Evolutionary conservation across 305 asterid species (phyloP).

Genomic region (Fraxinus greggii): DNA sequence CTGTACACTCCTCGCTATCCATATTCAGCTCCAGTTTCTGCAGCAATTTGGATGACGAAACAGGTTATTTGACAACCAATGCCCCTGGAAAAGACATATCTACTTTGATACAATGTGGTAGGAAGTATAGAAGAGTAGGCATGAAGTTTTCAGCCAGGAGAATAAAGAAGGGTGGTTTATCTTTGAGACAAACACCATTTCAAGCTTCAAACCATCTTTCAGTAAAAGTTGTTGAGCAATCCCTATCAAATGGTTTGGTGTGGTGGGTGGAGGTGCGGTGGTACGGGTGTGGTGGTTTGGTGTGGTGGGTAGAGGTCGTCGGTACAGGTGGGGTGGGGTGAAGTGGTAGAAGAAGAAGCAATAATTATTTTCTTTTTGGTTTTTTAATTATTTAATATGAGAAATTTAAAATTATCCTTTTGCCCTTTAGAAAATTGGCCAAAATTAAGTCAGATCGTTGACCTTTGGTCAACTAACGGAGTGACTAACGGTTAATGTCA

Average conservation of each 20-base stretch:
- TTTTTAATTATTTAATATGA: no score
- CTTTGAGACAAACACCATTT: slow-evolving; percentile 49
- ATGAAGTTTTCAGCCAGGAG: slow-evolving; percentile 25
- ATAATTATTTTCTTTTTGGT: no score
- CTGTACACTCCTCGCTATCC: slow-evolving; percentile 33
- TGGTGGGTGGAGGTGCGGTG: no score
- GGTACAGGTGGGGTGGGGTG: no score
- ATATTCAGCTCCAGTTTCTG: slow-evolving; percentile 36
- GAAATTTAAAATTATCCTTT: no score
- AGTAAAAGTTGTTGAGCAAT: slow-evolving; percentile 27
- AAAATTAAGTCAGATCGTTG: no score
- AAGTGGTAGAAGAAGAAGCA: no score
- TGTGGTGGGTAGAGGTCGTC: no score
- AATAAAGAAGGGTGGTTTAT: slow-evolving; percentile 33
- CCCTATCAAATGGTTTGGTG: slow-evolving; percentile 35
- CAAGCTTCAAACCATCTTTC: slow-evolving; percentile 43
- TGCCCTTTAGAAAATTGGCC: no score
- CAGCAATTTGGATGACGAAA: slow-evolving; percentile 43
- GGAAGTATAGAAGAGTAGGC: slow-evolving; percentile 27
- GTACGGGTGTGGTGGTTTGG: no score
- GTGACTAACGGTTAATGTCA: no score
- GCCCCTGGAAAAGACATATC: slow-evolving; percentile 46
- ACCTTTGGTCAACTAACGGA: no score
- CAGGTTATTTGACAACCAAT: slow-evolving; percentile 23
- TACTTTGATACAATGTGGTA: slow-evolving; percentile 35